A percentile compares a stretch with the other conserved stretches of the same genome.
These are phyloP conservation scores for Hyparrhenia diplandra DNA, from an alignment of 176 grass and related monocot genomes.

Conservation along the genomic window DNA sequence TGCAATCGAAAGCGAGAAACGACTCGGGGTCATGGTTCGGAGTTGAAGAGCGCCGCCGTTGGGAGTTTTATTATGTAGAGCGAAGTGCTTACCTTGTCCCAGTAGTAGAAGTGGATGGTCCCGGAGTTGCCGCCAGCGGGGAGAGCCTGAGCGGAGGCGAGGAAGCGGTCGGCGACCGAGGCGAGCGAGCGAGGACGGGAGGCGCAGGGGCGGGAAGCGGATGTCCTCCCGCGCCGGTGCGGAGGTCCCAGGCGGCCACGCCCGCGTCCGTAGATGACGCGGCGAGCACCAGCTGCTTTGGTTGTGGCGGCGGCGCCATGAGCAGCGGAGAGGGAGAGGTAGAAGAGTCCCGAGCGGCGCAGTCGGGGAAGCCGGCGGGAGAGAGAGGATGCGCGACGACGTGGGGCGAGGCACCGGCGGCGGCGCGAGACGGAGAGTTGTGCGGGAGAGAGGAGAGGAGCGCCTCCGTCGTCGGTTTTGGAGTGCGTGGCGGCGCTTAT, in stretches of 20 bases:
- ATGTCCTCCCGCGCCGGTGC: slow-evolving; percentile 52
- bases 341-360: not conserved
- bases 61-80: not conserved
- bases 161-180: slow-evolving; percentile 53
- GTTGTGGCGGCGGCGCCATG: slow-evolving; percentile 22
- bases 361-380: not conserved
- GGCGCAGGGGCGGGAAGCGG: slow-evolving; percentile 47
- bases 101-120: slow-evolving; percentile 71
- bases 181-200: slow-evolving; percentile 47
- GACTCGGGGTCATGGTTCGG: not conserved
- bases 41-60: not conserved
- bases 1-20: slow-evolving; percentile 27
- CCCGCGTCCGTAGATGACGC: slow-evolving; percentile 54
- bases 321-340: not conserved
- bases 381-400: not conserved
- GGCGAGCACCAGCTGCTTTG: slow-evolving; percentile 49
- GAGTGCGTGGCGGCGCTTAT: not conserved
- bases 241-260: slow-evolving; percentile 60
- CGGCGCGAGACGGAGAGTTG: not conserved
- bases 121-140: slow-evolving; percentile 35
- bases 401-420: not conserved
- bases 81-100: slow-evolving; percentile 65
- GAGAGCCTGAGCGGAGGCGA: slow-evolving; percentile 57
- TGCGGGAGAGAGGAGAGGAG: no score
- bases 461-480: no score